phyloP scores from a whole-genome alignment of 768 basidiomycete genomes.

The Xanthoconium stramineum region DNA sequence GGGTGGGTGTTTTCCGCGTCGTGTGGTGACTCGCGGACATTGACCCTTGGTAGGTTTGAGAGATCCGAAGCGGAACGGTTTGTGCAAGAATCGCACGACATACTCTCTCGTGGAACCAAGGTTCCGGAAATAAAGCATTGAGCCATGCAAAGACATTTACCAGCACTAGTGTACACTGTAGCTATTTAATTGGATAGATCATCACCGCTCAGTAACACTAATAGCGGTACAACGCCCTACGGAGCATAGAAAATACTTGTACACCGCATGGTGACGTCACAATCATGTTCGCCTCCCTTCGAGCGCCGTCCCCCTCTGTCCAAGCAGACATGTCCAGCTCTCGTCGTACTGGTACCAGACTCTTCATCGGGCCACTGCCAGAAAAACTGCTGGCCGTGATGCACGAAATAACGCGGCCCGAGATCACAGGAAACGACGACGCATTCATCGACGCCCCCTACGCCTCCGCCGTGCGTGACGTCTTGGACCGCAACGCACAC shows the following conservation, averaged over 20 bases:
- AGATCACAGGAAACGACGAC: constrained; percentile 26
- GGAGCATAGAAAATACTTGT: no score
- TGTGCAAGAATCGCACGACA: constrained; percentile 56
- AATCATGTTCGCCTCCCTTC: not conserved
- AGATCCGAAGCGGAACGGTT: constrained; percentile 64
- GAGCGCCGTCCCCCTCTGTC: no score
- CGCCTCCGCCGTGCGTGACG: constrained; percentile 31
- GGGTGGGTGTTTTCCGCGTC: constrained; percentile 48
- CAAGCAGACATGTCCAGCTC: not conserved
- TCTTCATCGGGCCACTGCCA: constrained; percentile 79
- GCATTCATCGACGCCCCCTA: constrained; percentile 34
- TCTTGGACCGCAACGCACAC: constrained; percentile 58
- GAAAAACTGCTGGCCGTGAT: constrained; percentile 48
- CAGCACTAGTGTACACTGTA: constrained; percentile 1
- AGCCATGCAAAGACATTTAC: constrained; percentile 9
- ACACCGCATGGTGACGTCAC: constrained; percentile 23
- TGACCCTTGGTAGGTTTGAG: constrained; percentile 50
- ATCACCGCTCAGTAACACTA: constrained; percentile 25
- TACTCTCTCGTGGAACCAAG: constrained; percentile 38
- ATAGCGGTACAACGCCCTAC: not conserved
- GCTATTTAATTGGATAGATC: constrained; percentile 11
- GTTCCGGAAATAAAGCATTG: constrained; percentile 27
- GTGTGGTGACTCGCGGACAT: constrained; percentile 12
- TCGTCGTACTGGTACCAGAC: constrained; percentile 38
- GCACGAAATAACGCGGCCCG: constrained; percentile 26